phyloP scores from a whole-genome alignment of 352 stramenopile genomes.

The Phytophthora pistaciae region DNA sequence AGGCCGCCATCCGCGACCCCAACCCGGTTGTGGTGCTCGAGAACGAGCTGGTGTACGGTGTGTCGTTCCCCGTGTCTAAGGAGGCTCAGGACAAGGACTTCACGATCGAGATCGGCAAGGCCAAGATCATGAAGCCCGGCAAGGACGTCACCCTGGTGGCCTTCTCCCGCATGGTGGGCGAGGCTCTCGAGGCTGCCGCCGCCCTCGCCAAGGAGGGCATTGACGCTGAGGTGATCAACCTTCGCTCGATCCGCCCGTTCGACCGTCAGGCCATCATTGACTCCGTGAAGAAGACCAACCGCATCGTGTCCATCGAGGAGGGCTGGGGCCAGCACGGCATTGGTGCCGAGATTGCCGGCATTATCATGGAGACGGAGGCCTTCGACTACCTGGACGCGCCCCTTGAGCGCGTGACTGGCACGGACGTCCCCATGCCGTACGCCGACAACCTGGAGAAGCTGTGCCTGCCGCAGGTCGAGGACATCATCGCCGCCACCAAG shows the following conservation, averaged over 20 bases:
- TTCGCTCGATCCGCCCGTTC: slow-evolving; percentile 95
- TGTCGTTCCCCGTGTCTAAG: slow-evolving; percentile 97
- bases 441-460: slow-evolving; percentile 96
- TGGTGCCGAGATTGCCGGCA: slow-evolving; percentile 97
- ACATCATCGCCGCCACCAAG: slow-evolving; percentile 95
- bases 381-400: slow-evolving; percentile 99
- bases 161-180: slow-evolving; percentile 97
- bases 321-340: slow-evolving; percentile 98
- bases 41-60: slow-evolving; percentile 99
- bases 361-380: slow-evolving; percentile 98
- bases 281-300: slow-evolving; percentile 99
- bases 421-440: slow-evolving; percentile 99
- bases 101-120: slow-evolving; percentile 98
- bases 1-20: slow-evolving; percentile 99
- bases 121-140: slow-evolving; percentile 98
- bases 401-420: slow-evolving; percentile 97
- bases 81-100: slow-evolving; percentile 98
- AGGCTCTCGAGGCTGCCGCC: slow-evolving; percentile 96
- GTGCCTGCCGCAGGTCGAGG: slow-evolving; percentile 95
- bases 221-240: slow-evolving; percentile 96
- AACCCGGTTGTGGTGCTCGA: slow-evolving; percentile 99
- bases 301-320: slow-evolving; percentile 98
- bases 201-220: slow-evolving; percentile 95
- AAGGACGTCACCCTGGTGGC: slow-evolving; percentile 98
- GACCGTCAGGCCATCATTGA: slow-evolving; percentile 98